These are phyloP conservation scores for Tricholoma sp. DNA, from an alignment of 768 basidiomycete genomes.

Conservation along the genomic window DNA sequence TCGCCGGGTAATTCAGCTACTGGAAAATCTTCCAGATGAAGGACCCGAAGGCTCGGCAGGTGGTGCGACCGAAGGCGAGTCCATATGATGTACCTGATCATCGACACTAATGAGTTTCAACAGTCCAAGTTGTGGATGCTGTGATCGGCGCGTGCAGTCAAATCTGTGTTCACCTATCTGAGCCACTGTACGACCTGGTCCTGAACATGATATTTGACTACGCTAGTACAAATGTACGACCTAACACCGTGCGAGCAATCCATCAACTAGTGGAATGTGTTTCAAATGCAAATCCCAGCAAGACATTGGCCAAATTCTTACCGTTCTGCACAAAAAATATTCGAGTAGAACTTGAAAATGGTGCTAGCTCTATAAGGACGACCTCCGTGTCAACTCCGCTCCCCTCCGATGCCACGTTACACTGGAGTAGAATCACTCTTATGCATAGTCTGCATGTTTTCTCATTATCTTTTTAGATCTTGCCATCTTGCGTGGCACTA, in stretches of 20 bases:
- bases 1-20: slow-evolving; percentile 68
- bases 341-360: slow-evolving; percentile 72
- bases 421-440: slow-evolving; percentile 62
- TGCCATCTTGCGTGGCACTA: slow-evolving; percentile 72
- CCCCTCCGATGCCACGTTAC: slow-evolving; percentile 79
- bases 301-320: slow-evolving; percentile 76
- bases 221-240: slow-evolving; percentile 71
- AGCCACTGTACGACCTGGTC: slow-evolving; percentile 71
- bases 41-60: slow-evolving; percentile 58
- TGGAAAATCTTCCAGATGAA: slow-evolving; percentile 86
- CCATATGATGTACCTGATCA: neutral
- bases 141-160: slow-evolving; percentile 73
- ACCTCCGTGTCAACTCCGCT: slow-evolving; percentile 66
- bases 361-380: slow-evolving; percentile 70
- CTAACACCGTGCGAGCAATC: slow-evolving; percentile 83
- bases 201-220: slow-evolving; percentile 83
- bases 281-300: slow-evolving; percentile 71
- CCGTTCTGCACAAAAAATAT: slow-evolving; percentile 71
- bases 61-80: slow-evolving; percentile 58
- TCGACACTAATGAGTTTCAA: slow-evolving; percentile 1
- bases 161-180: slow-evolving; percentile 72
- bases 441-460: neutral
- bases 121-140: slow-evolving; percentile 73
- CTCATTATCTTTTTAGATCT: slow-evolving; percentile 41
- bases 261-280: slow-evolving; percentile 85